Evolutionary conservation across 306 rosid species (phyloP).

Genomic region (Inga laurina): DNA sequence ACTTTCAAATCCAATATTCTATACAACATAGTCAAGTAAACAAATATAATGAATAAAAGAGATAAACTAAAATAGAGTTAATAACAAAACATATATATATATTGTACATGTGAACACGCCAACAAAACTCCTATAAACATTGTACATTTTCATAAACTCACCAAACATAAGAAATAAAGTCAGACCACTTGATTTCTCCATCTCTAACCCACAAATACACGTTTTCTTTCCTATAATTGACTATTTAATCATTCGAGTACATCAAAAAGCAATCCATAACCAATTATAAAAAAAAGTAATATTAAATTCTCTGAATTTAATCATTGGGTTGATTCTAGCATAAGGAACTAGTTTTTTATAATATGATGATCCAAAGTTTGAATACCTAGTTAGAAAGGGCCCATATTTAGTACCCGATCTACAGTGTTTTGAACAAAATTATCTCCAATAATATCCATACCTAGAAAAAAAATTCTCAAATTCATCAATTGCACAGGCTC

Average conservation of each 20-base stretch:
- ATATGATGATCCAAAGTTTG: no score
- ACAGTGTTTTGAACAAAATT: accelerated
- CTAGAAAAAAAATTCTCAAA: no score
- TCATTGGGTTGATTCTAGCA: no score
- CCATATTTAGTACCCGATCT: no score
- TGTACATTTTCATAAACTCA: neutral
- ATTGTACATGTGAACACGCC: neutral
- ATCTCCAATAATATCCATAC: no score
- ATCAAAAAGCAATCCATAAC: neutral
- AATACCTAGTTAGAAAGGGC: no score
- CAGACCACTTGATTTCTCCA: neutral
- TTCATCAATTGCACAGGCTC: neutral
- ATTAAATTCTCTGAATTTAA: neutral
- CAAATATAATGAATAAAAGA: neutral
- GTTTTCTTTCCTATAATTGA: neutral
- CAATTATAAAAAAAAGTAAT: neutral
- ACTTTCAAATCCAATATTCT: neutral
- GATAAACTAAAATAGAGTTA: neutral
- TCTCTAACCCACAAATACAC: neutral
- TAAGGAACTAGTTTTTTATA: accelerated
- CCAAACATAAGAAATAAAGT: neutral
- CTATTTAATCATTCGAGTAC: neutral
- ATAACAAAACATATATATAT: neutral
- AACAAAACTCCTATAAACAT: neutral
- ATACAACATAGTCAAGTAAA: neutral